Conservation (phyloP, 805 yeast species). For the Sugiyamaella marilandica region DNA sequence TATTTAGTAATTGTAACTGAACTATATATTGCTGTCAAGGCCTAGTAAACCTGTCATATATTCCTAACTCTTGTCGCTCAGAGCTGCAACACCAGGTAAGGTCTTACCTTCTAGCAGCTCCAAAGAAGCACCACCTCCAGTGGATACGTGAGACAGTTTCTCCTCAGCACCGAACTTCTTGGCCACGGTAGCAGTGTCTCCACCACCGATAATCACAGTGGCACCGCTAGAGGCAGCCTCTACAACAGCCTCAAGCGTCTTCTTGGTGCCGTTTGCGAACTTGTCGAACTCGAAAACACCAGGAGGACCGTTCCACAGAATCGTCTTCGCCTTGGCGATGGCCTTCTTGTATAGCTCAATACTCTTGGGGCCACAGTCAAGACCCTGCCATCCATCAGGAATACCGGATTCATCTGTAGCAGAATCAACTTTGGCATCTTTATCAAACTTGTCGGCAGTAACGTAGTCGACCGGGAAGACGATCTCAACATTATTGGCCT, state of each 20-base stretch:
- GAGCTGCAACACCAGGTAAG: slow-evolving; percentile 95
- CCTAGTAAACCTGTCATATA: not conserved
- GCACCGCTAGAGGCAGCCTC: slow-evolving; percentile 83
- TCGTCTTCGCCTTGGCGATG: slow-evolving; percentile 91
- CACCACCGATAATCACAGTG: slow-evolving; percentile 95
- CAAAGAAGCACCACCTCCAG: slow-evolving; percentile 99
- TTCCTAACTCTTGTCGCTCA: slow-evolving; percentile 54
- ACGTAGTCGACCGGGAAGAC: slow-evolving; percentile 94
- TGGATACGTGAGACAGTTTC: slow-evolving; percentile 95
- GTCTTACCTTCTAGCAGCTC: slow-evolving; percentile 98
- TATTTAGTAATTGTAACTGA: not conserved
- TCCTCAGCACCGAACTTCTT: slow-evolving; percentile 97
- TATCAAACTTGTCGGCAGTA: slow-evolving; percentile 89
- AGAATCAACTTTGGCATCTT: slow-evolving; percentile 79
- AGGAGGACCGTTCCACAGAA: slow-evolving; percentile 99
- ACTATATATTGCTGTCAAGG: not conserved
- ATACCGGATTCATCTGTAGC: slow-evolving; percentile 91
- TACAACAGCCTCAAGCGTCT: slow-evolving; percentile 83
- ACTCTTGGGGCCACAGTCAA: slow-evolving; percentile 92
- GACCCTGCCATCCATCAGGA: slow-evolving; percentile 92
- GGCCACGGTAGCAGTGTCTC: slow-evolving; percentile 98
- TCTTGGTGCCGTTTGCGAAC: slow-evolving; percentile 87
- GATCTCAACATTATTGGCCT: slow-evolving; percentile 89
- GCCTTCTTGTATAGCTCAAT: slow-evolving; percentile 73
- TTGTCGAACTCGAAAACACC: slow-evolving; percentile 98